Evolutionary conservation across 345 rosid species (phyloP).

Genomic region (Hypericum androsaemum): DNA sequence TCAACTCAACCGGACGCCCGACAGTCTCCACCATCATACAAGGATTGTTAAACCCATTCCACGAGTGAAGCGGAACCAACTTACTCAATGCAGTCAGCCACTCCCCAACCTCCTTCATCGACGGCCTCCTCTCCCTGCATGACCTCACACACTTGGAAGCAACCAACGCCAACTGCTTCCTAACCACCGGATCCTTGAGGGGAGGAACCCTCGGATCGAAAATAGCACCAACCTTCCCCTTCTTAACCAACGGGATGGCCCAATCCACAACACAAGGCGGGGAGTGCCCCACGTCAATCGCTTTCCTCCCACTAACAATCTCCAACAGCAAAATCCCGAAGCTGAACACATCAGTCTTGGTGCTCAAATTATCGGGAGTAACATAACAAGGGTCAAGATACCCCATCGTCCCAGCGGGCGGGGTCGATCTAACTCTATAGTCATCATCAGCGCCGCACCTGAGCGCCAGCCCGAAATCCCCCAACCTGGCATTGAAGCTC

Average conservation of each 20-base stretch:
- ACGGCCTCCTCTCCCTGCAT: conserved; percentile 89
- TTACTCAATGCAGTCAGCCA: conserved; percentile 68
- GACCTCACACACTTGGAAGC: conserved; percentile 94
- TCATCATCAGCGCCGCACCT: conserved; percentile 73
- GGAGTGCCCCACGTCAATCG: conserved; percentile 80
- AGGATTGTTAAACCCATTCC: conserved; percentile 91
- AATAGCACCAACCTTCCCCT: conserved; percentile 67
- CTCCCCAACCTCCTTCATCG: conserved; percentile 74
- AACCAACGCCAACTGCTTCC: conserved; percentile 73
- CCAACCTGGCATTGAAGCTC: conserved; percentile 77
- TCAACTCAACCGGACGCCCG: conserved; percentile 61
- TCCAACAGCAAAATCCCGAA: conserved; percentile 92
- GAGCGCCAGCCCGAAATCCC: conserved; percentile 89
- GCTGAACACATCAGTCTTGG: conserved; percentile 92
- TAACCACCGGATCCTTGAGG: conserved; percentile 52
- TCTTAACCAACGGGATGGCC: conserved; percentile 85
- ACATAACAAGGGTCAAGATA: conserved; percentile 94
- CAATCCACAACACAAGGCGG: conserved; percentile 93
- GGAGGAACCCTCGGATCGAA: conserved; percentile 66
- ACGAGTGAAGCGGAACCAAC: conserved; percentile 68
- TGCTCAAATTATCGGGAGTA: conserved; percentile 90
- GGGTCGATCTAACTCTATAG: conserved; percentile 64
- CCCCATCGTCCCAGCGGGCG: conserved; percentile 97
- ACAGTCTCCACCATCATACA: conserved; percentile 93
- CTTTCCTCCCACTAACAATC: conserved; percentile 90